Conservation (phyloP, 306 rosid species). For the Fagus sylvatica region DNA sequence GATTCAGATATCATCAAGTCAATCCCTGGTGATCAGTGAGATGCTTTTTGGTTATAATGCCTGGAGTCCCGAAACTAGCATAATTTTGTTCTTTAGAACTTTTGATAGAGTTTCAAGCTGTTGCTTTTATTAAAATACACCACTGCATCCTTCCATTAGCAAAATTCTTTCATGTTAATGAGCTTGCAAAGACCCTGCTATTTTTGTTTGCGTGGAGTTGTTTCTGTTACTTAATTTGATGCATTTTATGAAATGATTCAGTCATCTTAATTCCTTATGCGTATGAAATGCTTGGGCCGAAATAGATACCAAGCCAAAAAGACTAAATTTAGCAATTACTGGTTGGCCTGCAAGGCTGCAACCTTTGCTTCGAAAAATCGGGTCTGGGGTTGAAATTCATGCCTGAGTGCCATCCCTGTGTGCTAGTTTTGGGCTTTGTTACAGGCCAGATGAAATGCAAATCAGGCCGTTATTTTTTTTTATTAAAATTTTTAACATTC, state of each 20-base stretch:
- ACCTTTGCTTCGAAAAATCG: too few relatives aligned
- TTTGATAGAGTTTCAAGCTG: background rate
- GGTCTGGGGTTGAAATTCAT: too few relatives aligned
- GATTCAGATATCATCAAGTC: conserved; percentile 55
- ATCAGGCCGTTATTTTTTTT: too few relatives aligned
- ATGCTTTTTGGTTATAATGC: background rate
- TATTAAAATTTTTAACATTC: too few relatives aligned
- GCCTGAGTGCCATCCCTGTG: too few relatives aligned
- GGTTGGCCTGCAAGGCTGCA: too few relatives aligned
- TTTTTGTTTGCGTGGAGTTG: background rate
- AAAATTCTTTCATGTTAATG: background rate
- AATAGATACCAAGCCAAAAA: too few relatives aligned
- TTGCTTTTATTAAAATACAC: background rate
- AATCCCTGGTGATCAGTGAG: conserved; percentile 44
- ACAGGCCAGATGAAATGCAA: too few relatives aligned
- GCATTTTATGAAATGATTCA: background rate
- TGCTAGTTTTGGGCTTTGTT: too few relatives aligned
- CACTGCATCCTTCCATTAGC: background rate
- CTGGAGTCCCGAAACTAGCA: background rate
- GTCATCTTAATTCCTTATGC: background rate
- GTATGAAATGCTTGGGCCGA: too few relatives aligned
- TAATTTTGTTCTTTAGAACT: background rate
- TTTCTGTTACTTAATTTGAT: background rate
- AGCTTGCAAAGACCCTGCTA: background rate
- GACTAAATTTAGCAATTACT: too few relatives aligned